Conservation (phyloP, 768 basidiomycete species). For the Rhizopogon salebrosus region DNA sequence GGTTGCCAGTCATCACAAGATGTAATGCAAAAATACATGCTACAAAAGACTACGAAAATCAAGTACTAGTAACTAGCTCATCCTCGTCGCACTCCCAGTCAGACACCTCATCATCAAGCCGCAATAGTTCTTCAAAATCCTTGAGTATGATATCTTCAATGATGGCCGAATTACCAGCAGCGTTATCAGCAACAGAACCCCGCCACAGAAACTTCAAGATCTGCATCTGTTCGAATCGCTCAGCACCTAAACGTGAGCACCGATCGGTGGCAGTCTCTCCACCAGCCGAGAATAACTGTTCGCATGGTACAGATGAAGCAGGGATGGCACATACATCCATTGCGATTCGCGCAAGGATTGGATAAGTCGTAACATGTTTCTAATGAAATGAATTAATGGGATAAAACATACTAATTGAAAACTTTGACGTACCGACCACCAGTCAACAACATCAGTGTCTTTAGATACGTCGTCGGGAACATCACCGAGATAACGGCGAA, state of each 20-base stretch:
- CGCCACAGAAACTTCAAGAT: slow-evolving; percentile 8
- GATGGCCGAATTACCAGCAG: not conserved
- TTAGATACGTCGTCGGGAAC: slow-evolving; percentile 6
- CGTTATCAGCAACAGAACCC: not conserved
- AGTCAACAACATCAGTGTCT: slow-evolving; percentile 10
- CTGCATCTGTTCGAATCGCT: slow-evolving; percentile 7
- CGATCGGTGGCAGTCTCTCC: slow-evolving; percentile 3
- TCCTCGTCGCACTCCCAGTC: not conserved
- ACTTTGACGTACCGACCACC: slow-evolving; percentile 11
- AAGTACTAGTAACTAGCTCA: not conserved
- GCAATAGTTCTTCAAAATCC: not conserved
- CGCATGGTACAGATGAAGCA: slow-evolving; percentile 9
- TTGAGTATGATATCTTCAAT: slow-evolving; percentile 4
- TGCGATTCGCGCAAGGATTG: not conserved
- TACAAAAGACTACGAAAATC: not conserved
- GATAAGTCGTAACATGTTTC: not conserved
- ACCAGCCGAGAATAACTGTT: slow-evolving; percentile 11
- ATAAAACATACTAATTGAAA: not conserved
- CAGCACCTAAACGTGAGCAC: slow-evolving; percentile 1
- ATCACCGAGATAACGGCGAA: slow-evolving; percentile 11
- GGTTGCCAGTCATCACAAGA: not conserved
- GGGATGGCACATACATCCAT: not conserved
- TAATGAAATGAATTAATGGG: not conserved
- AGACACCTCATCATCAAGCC: not conserved
- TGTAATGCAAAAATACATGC: not conserved